phyloP scores from a whole-genome alignment of 352 stramenopile genomes.

The Phytophthora palmivora region DNA sequence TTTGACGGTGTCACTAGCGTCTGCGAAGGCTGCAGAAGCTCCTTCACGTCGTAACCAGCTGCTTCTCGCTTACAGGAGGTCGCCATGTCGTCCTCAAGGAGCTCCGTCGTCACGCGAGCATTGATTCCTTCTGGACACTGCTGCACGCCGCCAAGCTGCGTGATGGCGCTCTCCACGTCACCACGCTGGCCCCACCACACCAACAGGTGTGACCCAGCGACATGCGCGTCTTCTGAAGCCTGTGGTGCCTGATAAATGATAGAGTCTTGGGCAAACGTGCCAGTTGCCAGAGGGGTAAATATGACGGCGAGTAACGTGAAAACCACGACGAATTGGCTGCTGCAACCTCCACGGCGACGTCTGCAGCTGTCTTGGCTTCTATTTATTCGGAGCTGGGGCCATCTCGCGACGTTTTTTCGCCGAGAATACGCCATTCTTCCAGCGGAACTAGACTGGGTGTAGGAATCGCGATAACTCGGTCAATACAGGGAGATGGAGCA shows the following conservation, averaged over 20 bases:
- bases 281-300: background rate
- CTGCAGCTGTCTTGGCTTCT: background rate
- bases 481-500: slow-evolving; percentile 5
- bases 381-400: slow-evolving; percentile 10
- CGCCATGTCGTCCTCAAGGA: slow-evolving; percentile 24
- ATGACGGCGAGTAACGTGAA: slow-evolving; percentile 15
- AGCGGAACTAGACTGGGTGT: background rate
- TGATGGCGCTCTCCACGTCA: slow-evolving; percentile 21
- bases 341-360: slow-evolving; percentile 8
- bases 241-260: slow-evolving; percentile 16
- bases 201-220: slow-evolving; percentile 31
- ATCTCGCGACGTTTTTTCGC: slow-evolving; percentile 3
- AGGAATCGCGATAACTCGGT: slow-evolving; percentile 23
- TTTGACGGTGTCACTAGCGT: slow-evolving; percentile 15
- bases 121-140: slow-evolving; percentile 40
- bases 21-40: slow-evolving; percentile 17
- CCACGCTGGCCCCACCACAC: slow-evolving; percentile 20
- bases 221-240: background rate
- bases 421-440: slow-evolving; percentile 21
- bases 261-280: slow-evolving; percentile 11
- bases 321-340: slow-evolving; percentile 9
- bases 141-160: slow-evolving; percentile 29
- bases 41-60: slow-evolving; percentile 22
- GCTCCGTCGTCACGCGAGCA: slow-evolving; percentile 29
- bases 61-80: slow-evolving; percentile 24